Evolutionary conservation across 2,329 filamentous ascomycete genomes (phyloP).

Genomic region (Scleromitrula shiraiana): DNA sequence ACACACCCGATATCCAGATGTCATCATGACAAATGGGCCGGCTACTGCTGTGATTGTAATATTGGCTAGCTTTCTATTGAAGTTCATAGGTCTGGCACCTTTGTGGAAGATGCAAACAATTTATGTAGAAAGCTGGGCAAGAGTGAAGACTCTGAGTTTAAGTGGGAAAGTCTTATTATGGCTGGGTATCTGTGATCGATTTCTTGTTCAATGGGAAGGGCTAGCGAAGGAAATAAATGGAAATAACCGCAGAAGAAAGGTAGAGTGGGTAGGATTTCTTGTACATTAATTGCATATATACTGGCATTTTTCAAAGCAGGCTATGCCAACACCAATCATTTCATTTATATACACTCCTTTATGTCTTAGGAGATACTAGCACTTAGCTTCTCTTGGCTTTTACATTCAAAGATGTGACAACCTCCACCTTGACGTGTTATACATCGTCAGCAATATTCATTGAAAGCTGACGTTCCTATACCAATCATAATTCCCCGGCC

Average conservation of each 20-base stretch:
- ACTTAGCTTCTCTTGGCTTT: no score
- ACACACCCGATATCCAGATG: constrained; percentile 50
- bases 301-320: no score
- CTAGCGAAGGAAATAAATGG: constrained; percentile 24
- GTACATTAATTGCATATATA: constrained; percentile 26
- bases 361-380: no score
- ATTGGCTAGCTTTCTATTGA: constrained; percentile 46
- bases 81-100: constrained; percentile 39
- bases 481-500: no score
- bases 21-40: constrained; percentile 82
- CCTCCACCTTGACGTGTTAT: no score
- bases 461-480: no score
- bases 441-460: no score
- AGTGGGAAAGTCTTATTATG: constrained; percentile 69
- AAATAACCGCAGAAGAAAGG: constrained; percentile 16
- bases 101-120: constrained; percentile 61
- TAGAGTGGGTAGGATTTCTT: constrained; percentile 28
- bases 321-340: no score
- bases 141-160: constrained; percentile 73
- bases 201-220: constrained; percentile 73
- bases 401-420: no score
- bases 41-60: constrained; percentile 77
- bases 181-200: constrained; percentile 60
- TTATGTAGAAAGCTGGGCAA: constrained; percentile 89
- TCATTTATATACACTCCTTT: no score